Base-by-base conservation (phyloP, 345 rosid species). In the Jatropha curcas region DNA sequence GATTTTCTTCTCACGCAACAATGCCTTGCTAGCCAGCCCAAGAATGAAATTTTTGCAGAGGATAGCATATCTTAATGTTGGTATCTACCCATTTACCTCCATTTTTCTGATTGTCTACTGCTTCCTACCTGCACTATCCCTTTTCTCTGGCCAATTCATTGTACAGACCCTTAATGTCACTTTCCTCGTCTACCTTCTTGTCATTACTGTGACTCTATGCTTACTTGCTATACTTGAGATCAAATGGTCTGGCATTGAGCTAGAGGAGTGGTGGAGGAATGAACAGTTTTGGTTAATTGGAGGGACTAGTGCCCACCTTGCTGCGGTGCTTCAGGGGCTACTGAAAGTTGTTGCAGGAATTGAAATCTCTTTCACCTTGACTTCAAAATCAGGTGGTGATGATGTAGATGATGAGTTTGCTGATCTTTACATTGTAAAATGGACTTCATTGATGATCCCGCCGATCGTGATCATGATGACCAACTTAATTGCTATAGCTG, bases 281-380 rank as follows among this genome's bases (percentile, higher is more conserved):
- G 98, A 94, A 69, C 98, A 94, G 83, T 94, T 94, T 78, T 94
- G 98, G 98, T 79, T 94, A 77, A 94, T 94, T 12, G 98, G 98
- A 19, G 98, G 98, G 17, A 94, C 98, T 4, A 94, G 98, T 33
- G 98, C 98, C 1, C 98, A 94, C 74, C 89, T 94, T 28, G 98
- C 98, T 2, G 98, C 98, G 1, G 98, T 94, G 43, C 89, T 94
- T 72, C 98, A 94, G 74, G 98, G 98, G 34, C 71, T 94, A 37
- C 82, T 94, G 68, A 94, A 94, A 81, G 98, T 94, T 16, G 12
- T 94, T 30, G 98, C 98, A 0, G 98, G 98, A 67, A 90, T 92
- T 1, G 98, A 94, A 77, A 92, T 94, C 51, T 90, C 97, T 11
- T 94, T 94, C 88, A 94, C 98, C 0, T 79, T 94, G 64, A 94